Conservation (phyloP, 2,329 filamentous ascomycete species). For the Cytospora mali region DNA sequence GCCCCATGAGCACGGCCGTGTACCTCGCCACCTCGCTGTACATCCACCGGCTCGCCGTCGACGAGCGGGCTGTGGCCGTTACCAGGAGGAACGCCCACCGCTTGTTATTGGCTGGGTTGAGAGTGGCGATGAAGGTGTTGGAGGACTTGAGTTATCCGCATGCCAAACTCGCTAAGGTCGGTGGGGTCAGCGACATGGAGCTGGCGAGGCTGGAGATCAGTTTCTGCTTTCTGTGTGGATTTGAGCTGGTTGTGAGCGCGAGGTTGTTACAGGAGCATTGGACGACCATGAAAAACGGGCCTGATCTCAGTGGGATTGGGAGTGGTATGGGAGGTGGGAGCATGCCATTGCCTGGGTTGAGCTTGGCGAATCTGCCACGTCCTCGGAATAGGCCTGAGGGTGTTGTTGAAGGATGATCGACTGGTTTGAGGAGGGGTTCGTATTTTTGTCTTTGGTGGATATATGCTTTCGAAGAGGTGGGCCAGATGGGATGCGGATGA, state of each 20-base stretch:
- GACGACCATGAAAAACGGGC: conserved; percentile 55
- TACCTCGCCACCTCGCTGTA: conserved; percentile 89
- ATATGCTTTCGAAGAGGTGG: neutral
- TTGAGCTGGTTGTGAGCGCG: conserved; percentile 70
- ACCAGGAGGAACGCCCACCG: conserved; percentile 86
- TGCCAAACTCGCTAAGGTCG: conserved; percentile 79
- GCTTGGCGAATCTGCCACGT: conserved; percentile 15
- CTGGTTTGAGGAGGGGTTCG: too few relatives aligned
- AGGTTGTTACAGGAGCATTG: conserved; percentile 66
- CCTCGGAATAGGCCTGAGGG: conserved; percentile 3
- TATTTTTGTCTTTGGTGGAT: too few relatives aligned
- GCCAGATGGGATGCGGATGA: neutral
- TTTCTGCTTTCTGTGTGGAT: conserved; percentile 84
- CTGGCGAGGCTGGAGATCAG: conserved; percentile 85
- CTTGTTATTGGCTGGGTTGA: conserved; percentile 77
- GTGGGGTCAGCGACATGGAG: conserved; percentile 81
- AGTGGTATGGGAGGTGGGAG: conserved; percentile 3
- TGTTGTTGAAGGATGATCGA: conserved; percentile 3
- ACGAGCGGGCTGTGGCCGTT: conserved; percentile 77
- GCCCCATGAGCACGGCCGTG: conserved; percentile 90
- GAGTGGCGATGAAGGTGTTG: conserved; percentile 92
- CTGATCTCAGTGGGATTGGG: conserved; percentile 16
- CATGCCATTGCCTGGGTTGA: conserved; percentile 11
- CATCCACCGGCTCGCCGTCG: conserved; percentile 78
- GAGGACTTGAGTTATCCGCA: conserved; percentile 91